Base-by-base conservation (phyloP, 2,329 filamentous ascomycete species). In the Cladosporium sp. region DNA sequence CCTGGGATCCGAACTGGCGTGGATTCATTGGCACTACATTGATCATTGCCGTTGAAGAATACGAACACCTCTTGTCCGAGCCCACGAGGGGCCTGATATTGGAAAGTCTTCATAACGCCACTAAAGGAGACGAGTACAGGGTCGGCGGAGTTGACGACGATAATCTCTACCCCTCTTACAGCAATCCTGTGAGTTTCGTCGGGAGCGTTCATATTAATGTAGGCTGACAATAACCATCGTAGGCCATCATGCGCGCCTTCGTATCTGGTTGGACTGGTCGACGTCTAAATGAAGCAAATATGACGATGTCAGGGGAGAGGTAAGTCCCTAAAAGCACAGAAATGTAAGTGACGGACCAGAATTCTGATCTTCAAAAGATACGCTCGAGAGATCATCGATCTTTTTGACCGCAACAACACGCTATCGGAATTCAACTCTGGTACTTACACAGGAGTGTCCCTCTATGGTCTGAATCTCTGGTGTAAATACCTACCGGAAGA, bases 1-100 rank as follows among this genome's bases (percentile, higher is more conserved):
- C 79, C 0, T 87, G 82, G 81, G 84, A 87, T 63, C 83, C 84
- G 1, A 87, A 87, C 61, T 87, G 84, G 84, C 75, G 84, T 51
- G 84, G 84, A 0, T 87, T 87, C 59, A 76, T 87, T 36, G 82
- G 83, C 12, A 85, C 82, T 0, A 79, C 82, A 0, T 76, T 87
- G 14, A 79, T 87, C 25, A 72, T 86, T 40, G 80, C 80, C 25
- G 73, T 85, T 20, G 84, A 87, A 66, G 84, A 87, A 62, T 87
- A 83, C 55, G 68, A 75, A 0, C 67, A 80, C 59, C 73, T 86
- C 1, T 67, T 82, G 6, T 72, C 75, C 0, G 60, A 70, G 7
- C 66, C 74, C 8, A 65, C 77, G 0, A 70, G 75, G 15, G 55
- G 66, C 0, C 73, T 80, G 15, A 82, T 87, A 58, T 68, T 84